These are phyloP conservation scores for Elsinoe necatrix DNA, from an alignment of 2,329 filamentous ascomycete genomes.

Conservation along the genomic window DNA sequence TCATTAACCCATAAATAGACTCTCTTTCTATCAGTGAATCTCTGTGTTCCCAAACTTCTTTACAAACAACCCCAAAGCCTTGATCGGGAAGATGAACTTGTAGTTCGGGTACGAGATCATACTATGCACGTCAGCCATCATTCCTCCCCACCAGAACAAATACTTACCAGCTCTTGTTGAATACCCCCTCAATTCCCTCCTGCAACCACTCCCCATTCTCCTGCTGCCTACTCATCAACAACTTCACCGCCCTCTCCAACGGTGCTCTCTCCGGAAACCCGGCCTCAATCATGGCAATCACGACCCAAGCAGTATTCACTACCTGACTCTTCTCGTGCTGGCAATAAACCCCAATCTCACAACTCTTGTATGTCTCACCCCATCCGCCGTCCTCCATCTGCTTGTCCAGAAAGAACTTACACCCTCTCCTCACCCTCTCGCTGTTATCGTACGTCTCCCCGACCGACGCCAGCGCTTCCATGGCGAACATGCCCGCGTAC, in stretches of 20 bases:
- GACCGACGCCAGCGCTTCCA: conserved; percentile 73
- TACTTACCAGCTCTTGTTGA: conserved; percentile 87
- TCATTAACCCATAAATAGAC: neutral
- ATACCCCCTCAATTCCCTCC: conserved; percentile 93
- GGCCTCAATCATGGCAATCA: conserved; percentile 71
- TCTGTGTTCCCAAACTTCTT: conserved; percentile 59
- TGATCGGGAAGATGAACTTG: conserved; percentile 92
- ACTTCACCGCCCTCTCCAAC: conserved; percentile 62
- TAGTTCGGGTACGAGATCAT: conserved; percentile 99
- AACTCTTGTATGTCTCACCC: conserved; percentile 89
- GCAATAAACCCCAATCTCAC: conserved; percentile 65
- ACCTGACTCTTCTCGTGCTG: conserved; percentile 79
- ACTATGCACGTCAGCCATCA: conserved; percentile 34
- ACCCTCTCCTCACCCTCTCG: conserved; percentile 61
- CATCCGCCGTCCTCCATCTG: conserved; percentile 88
- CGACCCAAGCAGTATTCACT: conserved; percentile 87
- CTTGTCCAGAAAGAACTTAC: conserved; percentile 74
- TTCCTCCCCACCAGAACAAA: neutral
- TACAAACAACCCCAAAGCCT: conserved; percentile 85
- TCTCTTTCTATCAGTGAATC: conserved; percentile 32
- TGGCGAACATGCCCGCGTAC: conserved; percentile 91
- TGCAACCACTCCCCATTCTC: conserved; percentile 89
- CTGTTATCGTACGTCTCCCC: conserved; percentile 76
- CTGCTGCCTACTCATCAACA: conserved; percentile 81
- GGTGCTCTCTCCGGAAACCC: conserved; percentile 67